phyloP scores from a whole-genome alignment of 1,139 yeast species.

The Yamadazyma diospyri region DNA sequence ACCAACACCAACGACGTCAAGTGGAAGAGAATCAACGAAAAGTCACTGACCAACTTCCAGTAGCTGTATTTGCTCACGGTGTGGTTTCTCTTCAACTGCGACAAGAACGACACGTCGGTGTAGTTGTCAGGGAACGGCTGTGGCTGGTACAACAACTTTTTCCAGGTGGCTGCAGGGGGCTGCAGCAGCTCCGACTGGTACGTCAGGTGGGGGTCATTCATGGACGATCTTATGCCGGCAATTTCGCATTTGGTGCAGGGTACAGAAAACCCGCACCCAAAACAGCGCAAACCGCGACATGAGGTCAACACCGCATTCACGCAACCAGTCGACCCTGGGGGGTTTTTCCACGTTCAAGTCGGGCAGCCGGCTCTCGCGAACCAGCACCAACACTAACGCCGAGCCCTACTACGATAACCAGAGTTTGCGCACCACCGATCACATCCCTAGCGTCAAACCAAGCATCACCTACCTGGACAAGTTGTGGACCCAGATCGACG shows the following conservation, averaged over 20 bases:
- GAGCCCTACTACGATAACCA: slow-evolving; percentile 19
- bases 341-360: not conserved
- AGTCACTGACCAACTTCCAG: slow-evolving; percentile 61
- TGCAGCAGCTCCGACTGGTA: no score
- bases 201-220: no score
- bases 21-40: slow-evolving; percentile 65
- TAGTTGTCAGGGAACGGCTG: slow-evolving; percentile 92
- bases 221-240: no score
- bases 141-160: slow-evolving; percentile 78
- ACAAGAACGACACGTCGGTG: slow-evolving; percentile 74
- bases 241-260: no score
- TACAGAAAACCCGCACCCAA: no score
- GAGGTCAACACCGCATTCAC: slow-evolving; percentile 4
- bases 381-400: slow-evolving; percentile 24
- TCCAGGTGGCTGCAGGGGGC: slow-evolving; percentile 61
- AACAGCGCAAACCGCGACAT: no score
- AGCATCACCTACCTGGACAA: slow-evolving; percentile 63
- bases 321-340: slow-evolving; percentile 8
- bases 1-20: slow-evolving; percentile 59
- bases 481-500: slow-evolving; percentile 86
- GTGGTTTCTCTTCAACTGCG: slow-evolving; percentile 73
- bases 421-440: slow-evolving; percentile 39
- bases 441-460: slow-evolving; percentile 47
- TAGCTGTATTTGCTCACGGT: slow-evolving; percentile 70
- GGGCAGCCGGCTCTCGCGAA: slow-evolving; percentile 18